A percentile compares a stretch with the other conserved stretches of the same genome.
phyloP scores from a whole-genome alignment of 2,329 filamentous ascomycete genomes.

The Hymenoscyphus salicellus region DNA sequence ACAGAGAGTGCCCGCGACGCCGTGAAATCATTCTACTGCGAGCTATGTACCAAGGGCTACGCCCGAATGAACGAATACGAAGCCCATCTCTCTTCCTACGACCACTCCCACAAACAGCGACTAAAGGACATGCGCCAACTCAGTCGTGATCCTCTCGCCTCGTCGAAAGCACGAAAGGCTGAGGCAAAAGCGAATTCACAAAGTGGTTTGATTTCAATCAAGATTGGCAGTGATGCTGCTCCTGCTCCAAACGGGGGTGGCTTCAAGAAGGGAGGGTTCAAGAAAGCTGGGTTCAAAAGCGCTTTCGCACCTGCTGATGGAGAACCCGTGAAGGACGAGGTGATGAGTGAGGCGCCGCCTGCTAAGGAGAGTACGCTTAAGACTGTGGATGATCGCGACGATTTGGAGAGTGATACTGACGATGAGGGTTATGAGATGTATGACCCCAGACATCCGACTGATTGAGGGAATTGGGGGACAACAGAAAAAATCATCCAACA shows the following conservation, averaged over 20 bases:
- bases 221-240: slow-evolving; percentile 46
- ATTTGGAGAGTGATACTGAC: slow-evolving; percentile 64
- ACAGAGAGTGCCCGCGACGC: slow-evolving; percentile 70
- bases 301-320: slow-evolving; percentile 59
- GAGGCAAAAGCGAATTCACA: slow-evolving; percentile 66
- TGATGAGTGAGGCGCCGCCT: slow-evolving; percentile 28
- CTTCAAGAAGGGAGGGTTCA: slow-evolving; percentile 69
- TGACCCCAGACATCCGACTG: slow-evolving; percentile 57
- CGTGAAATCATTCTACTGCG: slow-evolving; percentile 77
- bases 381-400: slow-evolving; percentile 49
- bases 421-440: slow-evolving; percentile 71
- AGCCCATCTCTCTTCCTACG: slow-evolving; percentile 88
- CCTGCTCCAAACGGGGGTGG: slow-evolving; percentile 38
- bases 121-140: slow-evolving; percentile 85
- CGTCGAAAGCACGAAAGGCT: slow-evolving; percentile 62
- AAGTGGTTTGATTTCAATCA: slow-evolving; percentile 63
- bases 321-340: slow-evolving; percentile 41
- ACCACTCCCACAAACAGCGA: slow-evolving; percentile 91
- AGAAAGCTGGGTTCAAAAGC: slow-evolving; percentile 80
- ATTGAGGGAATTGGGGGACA: slow-evolving; percentile 42
- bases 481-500: not conserved
- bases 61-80: slow-evolving; percentile 94
- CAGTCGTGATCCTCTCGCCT: slow-evolving; percentile 67
- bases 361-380: slow-evolving; percentile 24
- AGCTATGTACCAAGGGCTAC: slow-evolving; percentile 91